Base-by-base conservation (phyloP, 208 protist species). In the Wallacemonas sp. region DNA sequence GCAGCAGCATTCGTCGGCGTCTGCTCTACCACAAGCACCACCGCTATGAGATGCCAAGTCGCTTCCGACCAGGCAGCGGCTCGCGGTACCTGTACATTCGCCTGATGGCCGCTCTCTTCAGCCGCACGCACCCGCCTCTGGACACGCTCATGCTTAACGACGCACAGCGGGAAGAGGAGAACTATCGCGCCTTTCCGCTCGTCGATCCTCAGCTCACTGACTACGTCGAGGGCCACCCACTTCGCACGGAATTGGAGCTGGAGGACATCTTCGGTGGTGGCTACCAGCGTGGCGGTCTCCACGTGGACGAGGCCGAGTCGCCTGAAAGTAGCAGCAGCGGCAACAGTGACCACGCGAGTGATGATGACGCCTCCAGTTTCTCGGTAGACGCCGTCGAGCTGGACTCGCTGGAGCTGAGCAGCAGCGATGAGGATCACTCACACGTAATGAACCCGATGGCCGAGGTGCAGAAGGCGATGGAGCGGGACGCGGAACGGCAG, bases 101-200 rank as follows among this genome's bases (percentile, higher is more conserved):
- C 24, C 38, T 86, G 5, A 75, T 91, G 54, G 53, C 45, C 27
- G 68, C 82, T 28, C 65, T 91, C 8, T 94, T 85, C 60, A 76
- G 78, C 55, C 51, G 74, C 46, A 85, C 81, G 5, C 80, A 90
- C 70, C 77, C 79, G 33, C 53, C 60, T 11, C 68, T 88, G 58
- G 66, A 76, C 21, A 89, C 84, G 17, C 68, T 59, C 44, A 59
- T 72, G 24, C 45, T 88, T 1, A 49, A 68, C n/a, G 62, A 82
- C 38, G 47, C 70, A 31, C 84, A 94, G 66, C 58, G 85, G 17
- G 78, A 91, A 34, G 80, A 79, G 34, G 88, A 94, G 53, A 70
- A 70, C 51, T 91, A 87, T 62, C 88, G 88, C 24, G 80, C 77
- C 38, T 90, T 94, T 62, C 88, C 88, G 1, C 61, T 90, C 24